Evolutionary conservation across 352 stramenopile genomes (phyloP), one percentile per base, ranked within the genome.

Genomic region (Phytophthora hybrid): DNA sequence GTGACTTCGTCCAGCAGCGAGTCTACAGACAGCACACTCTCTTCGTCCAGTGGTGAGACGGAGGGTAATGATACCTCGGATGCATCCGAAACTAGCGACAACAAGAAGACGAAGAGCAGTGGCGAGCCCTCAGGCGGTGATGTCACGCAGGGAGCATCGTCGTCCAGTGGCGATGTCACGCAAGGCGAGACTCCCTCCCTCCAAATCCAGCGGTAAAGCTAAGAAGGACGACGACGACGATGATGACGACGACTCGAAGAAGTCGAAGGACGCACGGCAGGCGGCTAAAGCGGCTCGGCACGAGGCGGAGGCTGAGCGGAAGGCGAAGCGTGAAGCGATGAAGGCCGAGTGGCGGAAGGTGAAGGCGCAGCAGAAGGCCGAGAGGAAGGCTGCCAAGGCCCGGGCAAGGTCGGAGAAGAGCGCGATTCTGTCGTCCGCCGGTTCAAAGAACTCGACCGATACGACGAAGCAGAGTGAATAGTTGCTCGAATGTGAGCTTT

Each of bases 271-370:
- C n/a, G 39, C 73, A n/a, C 60, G 63, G 18, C 54, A 74, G 47
- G 60, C 65, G 1, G 66, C 65, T 9, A 78, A 78, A 44, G 71
- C 66, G 31, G 71, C 52, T 53, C 71, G 71, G 9, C 65, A 78
- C 59, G 71, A 78, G 55, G 71, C 71, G 9, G 65, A 78, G 49
- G 63, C 57, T 1, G 63, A 79, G 31, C 73, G 68, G n/a, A 77
- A 77, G 57, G 68, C 62, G 13, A 61, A 74, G 23, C 68, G 68
- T 26, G 63, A 66, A 4, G 68, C 63, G 1, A 41, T 71, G 44
- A 79, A 79, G 29, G 32, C 57, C 47, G 61, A 73, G 26, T 78
- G 71, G 71, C 71, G 71, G 3, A 78, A 71, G 60, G 71, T 76
- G 29, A 78, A 73, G 55, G 66, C 68, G 1, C 55, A 78, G 34